These are phyloP conservation scores for Heliosperma pusillum DNA, from an alignment of 148 eudicot species.

Conservation along the genomic window DNA sequence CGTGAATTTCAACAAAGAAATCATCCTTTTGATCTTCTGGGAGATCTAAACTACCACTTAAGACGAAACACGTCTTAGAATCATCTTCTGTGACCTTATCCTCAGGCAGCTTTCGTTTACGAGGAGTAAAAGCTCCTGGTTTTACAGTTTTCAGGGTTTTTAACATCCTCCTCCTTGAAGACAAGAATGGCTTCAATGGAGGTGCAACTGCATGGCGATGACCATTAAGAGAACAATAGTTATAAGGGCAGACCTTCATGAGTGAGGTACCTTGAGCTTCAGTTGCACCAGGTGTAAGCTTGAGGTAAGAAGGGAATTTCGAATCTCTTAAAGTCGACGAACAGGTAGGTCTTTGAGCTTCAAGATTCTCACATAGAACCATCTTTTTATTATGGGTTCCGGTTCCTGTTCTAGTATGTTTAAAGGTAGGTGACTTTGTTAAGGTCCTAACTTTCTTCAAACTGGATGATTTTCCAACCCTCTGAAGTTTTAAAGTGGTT, in stretches of 20 bases:
- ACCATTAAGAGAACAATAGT: slow-evolving; percentile 84
- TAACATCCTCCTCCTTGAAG: slow-evolving; percentile 48
- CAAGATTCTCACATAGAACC: slow-evolving; percentile 36
- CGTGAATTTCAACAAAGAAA: slow-evolving; percentile 54
- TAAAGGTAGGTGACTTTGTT: slow-evolving; percentile 65
- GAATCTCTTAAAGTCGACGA: slow-evolving; percentile 74
- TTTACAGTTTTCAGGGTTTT: slow-evolving; percentile 51
- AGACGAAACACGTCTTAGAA: not conserved
- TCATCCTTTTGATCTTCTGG: slow-evolving; percentile 15
- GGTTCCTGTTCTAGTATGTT: slow-evolving; percentile 41
- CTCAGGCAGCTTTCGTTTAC: slow-evolving; percentile 28
- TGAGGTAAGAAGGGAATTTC: slow-evolving; percentile 65
- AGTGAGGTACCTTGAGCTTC: slow-evolving; percentile 73
- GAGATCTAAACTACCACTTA: not conserved
- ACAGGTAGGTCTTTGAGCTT: slow-evolving; percentile 61
- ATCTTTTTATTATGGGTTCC: slow-evolving; percentile 37
- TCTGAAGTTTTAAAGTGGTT: not conserved
- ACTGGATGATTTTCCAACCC: slow-evolving; percentile 40
- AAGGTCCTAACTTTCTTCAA: slow-evolving; percentile 46
- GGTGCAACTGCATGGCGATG: slow-evolving; percentile 54
- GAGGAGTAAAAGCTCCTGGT: slow-evolving; percentile 39
- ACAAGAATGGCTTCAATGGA: slow-evolving; percentile 65
- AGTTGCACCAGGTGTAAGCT: slow-evolving; percentile 55
- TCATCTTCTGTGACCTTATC: slow-evolving; percentile 15
- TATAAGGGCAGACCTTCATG: slow-evolving; percentile 72